phyloP scores from a whole-genome alignment of 495 filamentous ascomycete genomes.

The Aspergillus saccharolyticus region DNA sequence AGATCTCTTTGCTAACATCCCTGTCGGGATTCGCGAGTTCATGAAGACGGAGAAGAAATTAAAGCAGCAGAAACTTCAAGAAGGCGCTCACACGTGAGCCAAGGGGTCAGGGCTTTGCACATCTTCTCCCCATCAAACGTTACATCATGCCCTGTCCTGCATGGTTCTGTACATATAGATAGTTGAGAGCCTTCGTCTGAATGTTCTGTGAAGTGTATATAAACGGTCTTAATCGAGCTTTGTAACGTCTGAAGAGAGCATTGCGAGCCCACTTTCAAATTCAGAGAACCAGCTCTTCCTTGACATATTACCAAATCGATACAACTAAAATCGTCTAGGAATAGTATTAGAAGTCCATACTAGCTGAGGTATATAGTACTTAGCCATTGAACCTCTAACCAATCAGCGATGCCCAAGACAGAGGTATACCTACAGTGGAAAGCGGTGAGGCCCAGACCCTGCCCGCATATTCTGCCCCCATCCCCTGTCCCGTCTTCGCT shows the following conservation, averaged over 20 bases:
- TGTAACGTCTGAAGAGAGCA: too few relatives aligned
- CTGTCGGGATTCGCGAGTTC: conserved; percentile 92
- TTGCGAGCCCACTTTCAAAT: too few relatives aligned
- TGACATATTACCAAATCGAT: too few relatives aligned
- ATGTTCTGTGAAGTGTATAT: too few relatives aligned
- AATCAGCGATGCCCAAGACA: too few relatives aligned
- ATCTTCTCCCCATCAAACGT: neutral
- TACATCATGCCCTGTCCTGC: conserved; percentile 2
- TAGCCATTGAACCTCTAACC: too few relatives aligned
- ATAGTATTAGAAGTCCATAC: too few relatives aligned
- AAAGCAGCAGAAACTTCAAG: conserved; percentile 65
- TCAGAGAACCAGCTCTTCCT: too few relatives aligned
- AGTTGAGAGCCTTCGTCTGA: neutral
- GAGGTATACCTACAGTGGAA: neutral
- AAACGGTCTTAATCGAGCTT: too few relatives aligned
- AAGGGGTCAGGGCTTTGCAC: neutral
- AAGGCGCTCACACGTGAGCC: conserved; percentile 24
- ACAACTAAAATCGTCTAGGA: too few relatives aligned
- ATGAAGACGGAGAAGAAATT: conserved; percentile 95
- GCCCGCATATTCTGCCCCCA: conserved; percentile 5
- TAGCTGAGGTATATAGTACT: too few relatives aligned
- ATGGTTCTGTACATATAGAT: neutral
- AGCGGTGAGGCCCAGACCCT: neutral
- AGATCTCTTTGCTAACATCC: conserved; percentile 76
- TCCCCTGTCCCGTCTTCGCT: conserved; percentile 13